Evolutionary conservation across 169 alveolate genomes (phyloP).

Genomic region (Eimeria maxima): DNA sequence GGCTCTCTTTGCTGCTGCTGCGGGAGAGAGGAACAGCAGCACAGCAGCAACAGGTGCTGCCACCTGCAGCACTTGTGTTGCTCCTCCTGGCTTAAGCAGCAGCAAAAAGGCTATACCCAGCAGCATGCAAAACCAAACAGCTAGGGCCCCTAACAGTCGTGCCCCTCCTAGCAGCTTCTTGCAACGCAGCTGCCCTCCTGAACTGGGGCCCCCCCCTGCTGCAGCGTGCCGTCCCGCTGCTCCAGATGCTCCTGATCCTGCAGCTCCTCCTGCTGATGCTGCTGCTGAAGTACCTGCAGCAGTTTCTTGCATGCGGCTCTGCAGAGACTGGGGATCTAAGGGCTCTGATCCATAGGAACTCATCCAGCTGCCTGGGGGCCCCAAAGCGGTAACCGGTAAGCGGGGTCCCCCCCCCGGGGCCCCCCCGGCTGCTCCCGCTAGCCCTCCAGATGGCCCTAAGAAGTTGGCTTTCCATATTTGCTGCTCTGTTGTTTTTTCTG

Average conservation of each 20-base stretch:
- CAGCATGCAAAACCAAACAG: neutral
- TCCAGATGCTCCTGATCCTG: no score
- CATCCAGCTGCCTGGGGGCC: constrained; percentile 37
- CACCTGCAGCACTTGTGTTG: neutral
- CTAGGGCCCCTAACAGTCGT: neutral
- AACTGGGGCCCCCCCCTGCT: no score
- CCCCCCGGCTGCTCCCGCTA: no score
- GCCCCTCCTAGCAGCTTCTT: neutral
- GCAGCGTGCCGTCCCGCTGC: no score
- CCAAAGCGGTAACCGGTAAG: neutral
- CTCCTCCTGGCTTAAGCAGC: neutral
- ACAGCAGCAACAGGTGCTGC: no score
- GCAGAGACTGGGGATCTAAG: neutral
- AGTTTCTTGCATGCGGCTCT: neutral
- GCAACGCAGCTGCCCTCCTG: neutral
- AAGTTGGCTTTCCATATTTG: no score
- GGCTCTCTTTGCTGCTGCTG: neutral
- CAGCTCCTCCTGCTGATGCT: no score
- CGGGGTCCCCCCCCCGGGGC: neutral
- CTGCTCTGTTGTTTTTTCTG: no score
- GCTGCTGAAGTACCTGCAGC: neutral
- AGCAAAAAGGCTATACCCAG: neutral
- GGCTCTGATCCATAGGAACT: neutral
- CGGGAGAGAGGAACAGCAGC: constrained; percentile 11
- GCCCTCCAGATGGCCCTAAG: no score